Evolutionary conservation across 1,284 basidiomycete species (phyloP), one percentile per base, ranked within the genome.

Genomic region (Clitocybe nebularis): DNA sequence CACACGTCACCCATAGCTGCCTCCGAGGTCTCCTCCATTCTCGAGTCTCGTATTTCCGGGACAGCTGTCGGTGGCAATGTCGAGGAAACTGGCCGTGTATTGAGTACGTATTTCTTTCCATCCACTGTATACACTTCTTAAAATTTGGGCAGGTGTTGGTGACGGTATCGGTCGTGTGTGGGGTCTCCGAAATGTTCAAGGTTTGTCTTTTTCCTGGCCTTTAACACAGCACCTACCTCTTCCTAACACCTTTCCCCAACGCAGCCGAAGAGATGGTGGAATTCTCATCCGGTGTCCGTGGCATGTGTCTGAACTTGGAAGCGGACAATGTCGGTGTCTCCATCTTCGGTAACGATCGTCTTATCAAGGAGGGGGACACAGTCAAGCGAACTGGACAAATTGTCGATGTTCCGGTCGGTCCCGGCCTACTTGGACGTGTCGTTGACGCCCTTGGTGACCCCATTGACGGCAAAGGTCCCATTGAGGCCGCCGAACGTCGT

Each of bases 301-400:
- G 91, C 75, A 96, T 97, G 93, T 94, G 91, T 72, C 77, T 99
- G 69, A 99, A 99, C 89, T 89, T 99, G 83, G 95, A 99, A 77
- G 92, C 94, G 74, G 95, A 98, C 89, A 95, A 97, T 64, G 94
- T 98, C 76, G 95, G 95, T 93, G 92, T 99, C 63, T 93, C 95
- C 77, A 94, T 98, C 77, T 98, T 99, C 79, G 95, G 95, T 89
- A 95, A 93, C 73, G 95, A 98, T 77, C 92, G 94, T 83, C 84
- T 89, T 72, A 98, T 98, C 82, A 94, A 94, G 82, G 95, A 98
- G 75, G 95, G 94, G 63, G 94, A 99, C 77, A 94, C 94, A 56
- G 95, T 99, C 81, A 99, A 97, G 82, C 93, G 95, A 72, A 99
- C 95, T 57, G 95, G 95, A 60, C 90, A 96, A 72, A 98, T 99